Percentiles rank a stretch among this genome's conserved stretches.
Evolutionary conservation across 1,139 yeast species (phyloP).

Genomic region (Candida sojae): DNA sequence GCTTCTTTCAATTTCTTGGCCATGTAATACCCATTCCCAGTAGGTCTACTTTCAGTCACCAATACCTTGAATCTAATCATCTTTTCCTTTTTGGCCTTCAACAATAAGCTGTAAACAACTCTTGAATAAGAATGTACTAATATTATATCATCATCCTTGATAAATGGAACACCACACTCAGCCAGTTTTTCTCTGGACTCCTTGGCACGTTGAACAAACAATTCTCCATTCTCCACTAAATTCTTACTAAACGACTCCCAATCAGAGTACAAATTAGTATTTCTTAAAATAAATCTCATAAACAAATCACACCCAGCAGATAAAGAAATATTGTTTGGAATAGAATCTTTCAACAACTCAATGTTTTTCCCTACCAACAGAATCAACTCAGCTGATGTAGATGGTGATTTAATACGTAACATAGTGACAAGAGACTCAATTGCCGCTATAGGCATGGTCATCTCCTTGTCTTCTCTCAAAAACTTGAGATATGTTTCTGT

Average conservation of each 20-base stretch:
- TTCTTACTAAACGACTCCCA: constrained; percentile 95
- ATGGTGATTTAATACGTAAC: constrained; percentile 77
- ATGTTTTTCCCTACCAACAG: constrained; percentile 78
- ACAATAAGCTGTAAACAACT: constrained; percentile 77
- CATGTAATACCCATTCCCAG: constrained; percentile 77
- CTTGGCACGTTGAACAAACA: constrained; percentile 90
- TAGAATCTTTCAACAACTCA: constrained; percentile 69
- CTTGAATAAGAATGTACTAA: constrained; percentile 92
- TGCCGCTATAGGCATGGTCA: constrained; percentile 99
- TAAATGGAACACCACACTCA: constrained; percentile 81
- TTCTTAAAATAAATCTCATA: constrained; percentile 87
- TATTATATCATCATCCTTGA: constrained; percentile 88
- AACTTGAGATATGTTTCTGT: constrained; percentile 77
- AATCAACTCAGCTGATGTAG: constrained; percentile 91
- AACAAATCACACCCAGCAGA: constrained; percentile 98
- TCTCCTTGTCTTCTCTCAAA: constrained; percentile 83
- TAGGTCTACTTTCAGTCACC: constrained; percentile 91
- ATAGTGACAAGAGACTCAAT: constrained; percentile 90
- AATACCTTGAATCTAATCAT: constrained; percentile 84
- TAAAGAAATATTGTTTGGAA: constrained; percentile 87
- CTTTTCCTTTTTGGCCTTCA: constrained; percentile 69
- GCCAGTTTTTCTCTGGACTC: constrained; percentile 89
- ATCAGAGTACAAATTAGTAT: constrained; percentile 85
- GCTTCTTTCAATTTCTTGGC: constrained; percentile 66
- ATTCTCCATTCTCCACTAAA: constrained; percentile 88